Percentiles rank a stretch among this genome's conserved stretches.
These are phyloP conservation scores for Mucor racemosus DNA, from an alignment of 371 early-diverging fungal species.

Conservation along the genomic window DNA sequence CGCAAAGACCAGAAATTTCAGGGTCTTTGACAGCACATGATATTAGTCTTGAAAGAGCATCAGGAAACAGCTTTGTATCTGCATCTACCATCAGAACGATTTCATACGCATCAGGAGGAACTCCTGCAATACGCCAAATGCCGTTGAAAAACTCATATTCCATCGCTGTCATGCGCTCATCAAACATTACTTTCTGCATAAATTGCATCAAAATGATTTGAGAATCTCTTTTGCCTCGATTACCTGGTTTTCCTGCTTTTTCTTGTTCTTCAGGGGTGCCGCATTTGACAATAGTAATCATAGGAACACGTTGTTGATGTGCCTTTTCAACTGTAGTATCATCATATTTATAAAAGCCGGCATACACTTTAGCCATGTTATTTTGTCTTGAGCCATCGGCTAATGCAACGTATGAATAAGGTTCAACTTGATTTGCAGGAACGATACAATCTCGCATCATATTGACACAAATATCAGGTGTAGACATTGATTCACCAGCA, in stretches of 20 bases:
- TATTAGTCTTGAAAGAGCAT: conserved; percentile 76
- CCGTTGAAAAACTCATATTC: conserved; percentile 95
- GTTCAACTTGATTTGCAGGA: conserved; percentile 66
- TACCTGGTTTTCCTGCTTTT: conserved; percentile 82
- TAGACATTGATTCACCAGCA: conserved; percentile 76
- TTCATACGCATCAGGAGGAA: conserved; percentile 87
- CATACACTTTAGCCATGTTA: conserved; percentile 95
- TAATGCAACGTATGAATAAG: conserved; percentile 91
- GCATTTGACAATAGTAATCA: conserved; percentile 92
- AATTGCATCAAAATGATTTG: conserved; percentile 98
- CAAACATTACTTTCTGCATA: conserved; percentile 92
- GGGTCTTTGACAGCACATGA: conserved; percentile 72
- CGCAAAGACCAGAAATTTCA: conserved; percentile 82
- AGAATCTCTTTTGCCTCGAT: conserved; percentile 99
- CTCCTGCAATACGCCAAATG: conserved; percentile 83
- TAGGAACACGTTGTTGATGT: conserved; percentile 73
- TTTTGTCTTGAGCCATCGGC: conserved; percentile 92
- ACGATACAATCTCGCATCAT: conserved; percentile 83
- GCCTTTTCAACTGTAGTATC: conserved; percentile 56
- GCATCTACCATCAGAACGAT: conserved; percentile 97
- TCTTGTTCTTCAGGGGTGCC: conserved; percentile 79
- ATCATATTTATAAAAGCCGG: conserved; percentile 86
- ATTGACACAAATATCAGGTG: conserved; percentile 81
- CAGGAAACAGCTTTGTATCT: conserved; percentile 89
- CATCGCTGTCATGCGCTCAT: conserved; percentile 94